Percentiles rank a stretch among this genome's conserved stretches.
Evolutionary conservation across 2,329 filamentous ascomycete genomes (phyloP).

Genomic region (Cryphonectria nitschkei): DNA sequence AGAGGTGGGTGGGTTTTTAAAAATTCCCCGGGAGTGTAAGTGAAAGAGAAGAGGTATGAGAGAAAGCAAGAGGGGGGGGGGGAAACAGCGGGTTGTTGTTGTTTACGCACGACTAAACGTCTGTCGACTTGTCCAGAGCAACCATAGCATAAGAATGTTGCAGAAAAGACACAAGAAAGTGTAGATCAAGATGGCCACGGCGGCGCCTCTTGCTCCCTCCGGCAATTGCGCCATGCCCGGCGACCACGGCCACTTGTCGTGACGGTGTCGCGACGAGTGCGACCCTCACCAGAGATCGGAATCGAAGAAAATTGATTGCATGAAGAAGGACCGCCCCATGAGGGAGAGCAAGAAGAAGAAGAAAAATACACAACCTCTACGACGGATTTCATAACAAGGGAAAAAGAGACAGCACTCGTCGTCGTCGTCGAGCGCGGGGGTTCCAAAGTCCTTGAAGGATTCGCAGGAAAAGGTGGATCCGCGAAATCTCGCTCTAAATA

Average conservation of each 20-base stretch:
- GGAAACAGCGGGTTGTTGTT: background rate
- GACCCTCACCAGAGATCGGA: background rate
- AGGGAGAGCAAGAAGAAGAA: background rate
- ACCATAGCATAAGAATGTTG: slow-evolving; percentile 22
- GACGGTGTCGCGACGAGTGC: background rate
- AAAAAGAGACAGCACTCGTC: background rate
- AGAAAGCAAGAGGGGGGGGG: background rate
- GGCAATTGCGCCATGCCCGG: slow-evolving; percentile 19
- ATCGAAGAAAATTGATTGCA: background rate
- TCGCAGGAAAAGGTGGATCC: background rate
- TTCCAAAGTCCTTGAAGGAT: background rate
- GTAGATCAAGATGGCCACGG: slow-evolving; percentile 14
- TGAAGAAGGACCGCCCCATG: background rate
- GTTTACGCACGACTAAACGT: slow-evolving; percentile 16
- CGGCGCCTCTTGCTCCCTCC: slow-evolving; percentile 7
- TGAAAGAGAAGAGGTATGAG: too few species aligned
- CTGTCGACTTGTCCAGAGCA: slow-evolving; percentile 18
- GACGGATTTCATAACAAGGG: too few species aligned
- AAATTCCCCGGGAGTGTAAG: background rate
- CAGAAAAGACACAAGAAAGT: slow-evolving; percentile 15
- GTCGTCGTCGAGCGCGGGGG: background rate
- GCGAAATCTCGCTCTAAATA: slow-evolving; percentile 1
- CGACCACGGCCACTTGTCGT: background rate
- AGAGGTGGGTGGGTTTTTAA: background rate
- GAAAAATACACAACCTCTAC: background rate